phyloP scores from a whole-genome alignment of 441 rosid genomes.

The Gossypium aridum region DNA sequence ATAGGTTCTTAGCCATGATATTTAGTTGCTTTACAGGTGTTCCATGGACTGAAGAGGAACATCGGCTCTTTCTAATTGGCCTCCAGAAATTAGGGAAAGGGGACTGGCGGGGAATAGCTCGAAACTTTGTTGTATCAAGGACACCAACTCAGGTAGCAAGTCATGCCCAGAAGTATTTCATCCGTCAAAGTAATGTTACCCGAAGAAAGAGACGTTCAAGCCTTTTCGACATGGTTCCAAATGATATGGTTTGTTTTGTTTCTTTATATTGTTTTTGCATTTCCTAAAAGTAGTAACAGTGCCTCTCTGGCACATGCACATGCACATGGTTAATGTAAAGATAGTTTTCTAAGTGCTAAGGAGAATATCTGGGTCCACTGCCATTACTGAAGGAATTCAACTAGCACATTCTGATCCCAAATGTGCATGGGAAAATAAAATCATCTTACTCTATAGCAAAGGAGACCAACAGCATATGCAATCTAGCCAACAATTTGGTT shows the following conservation, averaged over 20 bases:
- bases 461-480: neutral
- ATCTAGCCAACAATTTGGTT: neutral
- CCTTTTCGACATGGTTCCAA: constrained; percentile 87
- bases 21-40: constrained; percentile 44
- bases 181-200: constrained; percentile 59
- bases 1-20: neutral
- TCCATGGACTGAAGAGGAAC: constrained; percentile 98
- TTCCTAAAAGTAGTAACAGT: neutral
- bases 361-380: neutral
- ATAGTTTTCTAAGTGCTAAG: neutral
- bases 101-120: constrained; percentile 97
- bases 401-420: neutral
- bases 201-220: constrained; percentile 94
- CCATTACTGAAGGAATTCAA: neutral
- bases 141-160: constrained; percentile 98
- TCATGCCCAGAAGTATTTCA: constrained; percentile 97
- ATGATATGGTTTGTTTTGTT: constrained; percentile 57
- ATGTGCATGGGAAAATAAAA: neutral
- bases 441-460: neutral
- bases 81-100: constrained; percentile 94
- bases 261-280: neutral
- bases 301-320: neutral
- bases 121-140: constrained; percentile 70
- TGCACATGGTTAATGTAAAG: neutral
- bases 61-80: constrained; percentile 75